Conservation (phyloP, 2,329 filamentous ascomycete genomes). For the Microcyclosporella mali region DNA sequence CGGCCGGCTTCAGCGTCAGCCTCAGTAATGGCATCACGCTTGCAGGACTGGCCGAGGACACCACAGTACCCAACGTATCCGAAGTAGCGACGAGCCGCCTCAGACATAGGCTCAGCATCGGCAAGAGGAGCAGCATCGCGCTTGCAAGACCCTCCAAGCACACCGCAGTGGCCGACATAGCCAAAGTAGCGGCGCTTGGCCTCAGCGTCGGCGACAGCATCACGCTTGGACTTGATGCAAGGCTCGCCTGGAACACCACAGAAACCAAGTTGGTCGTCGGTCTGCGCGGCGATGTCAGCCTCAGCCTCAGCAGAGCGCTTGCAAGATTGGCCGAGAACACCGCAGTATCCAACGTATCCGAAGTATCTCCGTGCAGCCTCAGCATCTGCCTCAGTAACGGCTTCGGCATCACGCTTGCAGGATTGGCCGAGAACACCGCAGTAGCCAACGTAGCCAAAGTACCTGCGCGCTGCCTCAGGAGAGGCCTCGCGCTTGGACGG, state of each 20-base stretch:
- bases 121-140: constrained; percentile 14
- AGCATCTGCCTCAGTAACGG: constrained; percentile 27
- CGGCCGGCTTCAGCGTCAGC: background rate
- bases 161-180: constrained; percentile 28
- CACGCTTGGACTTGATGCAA: constrained; percentile 29
- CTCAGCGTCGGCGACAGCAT: constrained; percentile 22
- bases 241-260: constrained; percentile 33
- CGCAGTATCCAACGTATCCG: background rate
- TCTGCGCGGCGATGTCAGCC: constrained; percentile 27
- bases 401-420: constrained; percentile 17
- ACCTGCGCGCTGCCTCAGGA: background rate
- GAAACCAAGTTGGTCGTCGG: constrained; percentile 2
- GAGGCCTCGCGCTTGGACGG: background rate
- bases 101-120: constrained; percentile 28
- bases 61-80: background rate
- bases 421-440: constrained; percentile 37
- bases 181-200: constrained; percentile 7
- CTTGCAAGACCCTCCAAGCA: constrained; percentile 39
- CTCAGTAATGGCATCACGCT: constrained; percentile 11
- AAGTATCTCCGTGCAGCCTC: background rate
- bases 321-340: constrained; percentile 1
- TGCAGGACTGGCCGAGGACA: background rate
- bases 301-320: constrained; percentile 13
- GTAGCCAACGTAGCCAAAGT: constrained; percentile 22
- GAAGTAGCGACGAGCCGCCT: too few relatives aligned